Evolutionary conservation across 192 early-diverging fungal genomes (phyloP).

Genomic region (Backusella tarrabulga): DNA sequence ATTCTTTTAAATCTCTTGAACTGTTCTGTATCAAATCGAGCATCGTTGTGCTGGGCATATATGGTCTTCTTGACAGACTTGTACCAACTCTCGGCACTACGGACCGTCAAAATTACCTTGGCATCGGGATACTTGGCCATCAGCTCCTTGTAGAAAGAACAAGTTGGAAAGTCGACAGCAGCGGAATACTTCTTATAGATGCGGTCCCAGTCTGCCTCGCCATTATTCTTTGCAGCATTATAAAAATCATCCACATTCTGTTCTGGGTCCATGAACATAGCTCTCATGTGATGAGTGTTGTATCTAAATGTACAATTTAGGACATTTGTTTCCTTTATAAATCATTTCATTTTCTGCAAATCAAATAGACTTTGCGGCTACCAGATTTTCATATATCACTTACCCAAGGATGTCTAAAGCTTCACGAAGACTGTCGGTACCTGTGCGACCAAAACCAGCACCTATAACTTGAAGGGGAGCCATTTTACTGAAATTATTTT

Average conservation of each 20-base stretch:
- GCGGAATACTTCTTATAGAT: conserved; percentile 16
- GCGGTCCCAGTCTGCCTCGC: conserved; percentile 17
- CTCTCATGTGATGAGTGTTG: conserved; percentile 21
- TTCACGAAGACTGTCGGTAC: conserved; percentile 16
- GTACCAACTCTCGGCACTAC: conserved; percentile 24
- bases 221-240: not conserved
- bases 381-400: not conserved
- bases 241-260: not conserved
- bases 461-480: conserved; percentile 28
- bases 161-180: conserved; percentile 19
- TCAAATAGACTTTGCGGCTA: not conserved
- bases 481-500: not conserved
- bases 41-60: not conserved
- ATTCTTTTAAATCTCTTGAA: not conserved
- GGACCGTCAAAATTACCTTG: conserved; percentile 25
- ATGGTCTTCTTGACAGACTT: conserved; percentile 13
- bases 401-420: conserved; percentile 26
- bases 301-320: conserved; percentile 9
- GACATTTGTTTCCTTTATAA: not conserved
- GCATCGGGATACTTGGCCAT: conserved; percentile 24
- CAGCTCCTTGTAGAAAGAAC: conserved; percentile 18
- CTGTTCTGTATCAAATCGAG: not conserved
- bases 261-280: conserved; percentile 7
- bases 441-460: conserved; percentile 28
- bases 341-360: not conserved